Percentiles rank a stretch among this genome's conserved stretches.
These are phyloP conservation scores for Alternaria incomplexa DNA, from an alignment of 2,329 filamentous ascomycete genomes.

Conservation along the genomic window DNA sequence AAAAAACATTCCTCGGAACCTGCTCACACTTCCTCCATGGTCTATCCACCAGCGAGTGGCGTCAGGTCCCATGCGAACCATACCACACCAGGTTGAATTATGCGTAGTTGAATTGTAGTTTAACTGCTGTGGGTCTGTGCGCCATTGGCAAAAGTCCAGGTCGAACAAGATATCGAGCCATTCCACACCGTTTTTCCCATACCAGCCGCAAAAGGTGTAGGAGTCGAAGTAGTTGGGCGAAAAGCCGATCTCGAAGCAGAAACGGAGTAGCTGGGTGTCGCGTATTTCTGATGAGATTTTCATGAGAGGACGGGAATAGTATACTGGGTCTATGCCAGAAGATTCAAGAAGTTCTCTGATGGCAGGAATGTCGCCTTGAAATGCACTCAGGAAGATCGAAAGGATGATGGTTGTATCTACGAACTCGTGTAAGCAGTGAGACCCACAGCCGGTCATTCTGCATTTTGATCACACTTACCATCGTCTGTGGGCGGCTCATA, in stretches of 20 bases:
- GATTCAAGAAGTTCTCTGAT: slow-evolving; percentile 8
- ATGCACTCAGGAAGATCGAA: slow-evolving; percentile 6
- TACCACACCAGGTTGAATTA: slow-evolving; percentile 2
- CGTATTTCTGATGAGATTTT: background rate
- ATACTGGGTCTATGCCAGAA: background rate
- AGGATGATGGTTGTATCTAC: slow-evolving; percentile 4
- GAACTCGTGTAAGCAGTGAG: background rate
- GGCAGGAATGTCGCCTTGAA: slow-evolving; percentile 4
- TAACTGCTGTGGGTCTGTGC: slow-evolving; percentile 1
- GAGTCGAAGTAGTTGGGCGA: background rate
- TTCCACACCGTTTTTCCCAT: background rate
- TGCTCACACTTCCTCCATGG: slow-evolving; percentile 2
- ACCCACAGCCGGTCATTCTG: background rate
- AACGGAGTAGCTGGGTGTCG: slow-evolving; percentile 4
- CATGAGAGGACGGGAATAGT: slow-evolving; percentile 8
- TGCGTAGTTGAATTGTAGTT: background rate
- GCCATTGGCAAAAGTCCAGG: slow-evolving; percentile 10
- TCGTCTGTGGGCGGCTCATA: slow-evolving; percentile 2
- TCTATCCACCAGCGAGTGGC: slow-evolving; percentile 12
- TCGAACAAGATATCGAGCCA: slow-evolving; percentile 12
- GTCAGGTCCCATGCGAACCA: slow-evolving; percentile 10
- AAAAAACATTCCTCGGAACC: background rate
- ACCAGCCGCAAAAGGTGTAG: background rate
- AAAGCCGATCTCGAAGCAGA: slow-evolving; percentile 8
- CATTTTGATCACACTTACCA: slow-evolving; percentile 1